Conservation (phyloP, 2,329 filamentous ascomycete species). For the Sclerotiophoma versabilis region DNA sequence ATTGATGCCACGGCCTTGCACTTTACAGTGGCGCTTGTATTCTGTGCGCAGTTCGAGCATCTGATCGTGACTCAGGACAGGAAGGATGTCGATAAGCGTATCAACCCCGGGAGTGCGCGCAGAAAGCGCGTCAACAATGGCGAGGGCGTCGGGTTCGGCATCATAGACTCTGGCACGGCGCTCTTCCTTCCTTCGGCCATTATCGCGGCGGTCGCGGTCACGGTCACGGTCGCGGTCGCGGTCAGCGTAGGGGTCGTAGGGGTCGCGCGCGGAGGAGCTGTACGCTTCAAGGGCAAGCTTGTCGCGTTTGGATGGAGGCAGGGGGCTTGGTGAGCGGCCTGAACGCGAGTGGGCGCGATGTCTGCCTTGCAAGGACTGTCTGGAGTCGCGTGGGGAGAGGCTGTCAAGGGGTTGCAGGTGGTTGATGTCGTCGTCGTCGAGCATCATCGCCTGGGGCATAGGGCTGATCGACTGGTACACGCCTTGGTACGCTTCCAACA, state of each 20-base stretch:
- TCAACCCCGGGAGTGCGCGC: slow-evolving; percentile 69
- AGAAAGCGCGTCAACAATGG: slow-evolving; percentile 77
- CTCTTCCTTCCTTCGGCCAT: slow-evolving; percentile 43
- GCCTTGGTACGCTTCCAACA: slow-evolving; percentile 90
- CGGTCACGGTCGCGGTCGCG: slow-evolving; percentile 14
- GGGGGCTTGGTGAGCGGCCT: slow-evolving; percentile 42
- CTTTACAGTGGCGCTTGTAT: slow-evolving; percentile 90
- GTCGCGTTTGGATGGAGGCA: slow-evolving; percentile 35
- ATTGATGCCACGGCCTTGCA: slow-evolving; percentile 81
- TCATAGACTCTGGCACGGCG: slow-evolving; percentile 82
- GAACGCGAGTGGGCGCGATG: slow-evolving; percentile 41
- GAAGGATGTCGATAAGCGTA: slow-evolving; percentile 82
- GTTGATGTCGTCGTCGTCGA: slow-evolving; percentile 61
- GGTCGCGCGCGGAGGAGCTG: slow-evolving; percentile 31
- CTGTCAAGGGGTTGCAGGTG: slow-evolving; percentile 47
- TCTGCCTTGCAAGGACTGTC: slow-evolving; percentile 34
- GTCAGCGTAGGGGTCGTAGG: slow-evolving; percentile 17
- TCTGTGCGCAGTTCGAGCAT: slow-evolving; percentile 84
- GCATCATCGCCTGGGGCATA: slow-evolving; percentile 81
- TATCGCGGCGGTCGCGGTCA: slow-evolving; percentile 12
- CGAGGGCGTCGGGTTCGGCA: slow-evolving; percentile 77
- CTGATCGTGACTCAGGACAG: slow-evolving; percentile 84
- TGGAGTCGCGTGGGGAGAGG: slow-evolving; percentile 41
- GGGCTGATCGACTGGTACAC: slow-evolving; percentile 95
- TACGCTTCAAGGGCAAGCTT: slow-evolving; percentile 46